Percentiles rank a stretch among this genome's conserved stretches.
phyloP scores from a whole-genome alignment of 306 rosid genomes.

The Acacia confusa region DNA sequence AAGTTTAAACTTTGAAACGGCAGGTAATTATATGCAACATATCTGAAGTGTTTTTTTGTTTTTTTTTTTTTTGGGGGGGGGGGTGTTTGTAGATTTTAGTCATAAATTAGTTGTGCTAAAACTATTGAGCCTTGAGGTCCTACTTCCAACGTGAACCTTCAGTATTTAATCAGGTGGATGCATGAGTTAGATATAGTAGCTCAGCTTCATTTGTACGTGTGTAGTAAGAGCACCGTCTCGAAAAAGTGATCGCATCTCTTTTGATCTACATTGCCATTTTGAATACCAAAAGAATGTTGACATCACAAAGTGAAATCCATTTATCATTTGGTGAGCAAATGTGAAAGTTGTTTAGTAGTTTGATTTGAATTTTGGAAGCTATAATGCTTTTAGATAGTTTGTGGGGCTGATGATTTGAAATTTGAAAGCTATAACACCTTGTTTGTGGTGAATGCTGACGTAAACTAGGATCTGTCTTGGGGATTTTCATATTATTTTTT shows the following conservation, averaged over 20 bases:
- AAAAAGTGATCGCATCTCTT: not conserved
- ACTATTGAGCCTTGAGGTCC: too few relatives aligned
- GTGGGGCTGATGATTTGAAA: not conserved
- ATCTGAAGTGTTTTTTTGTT: too few relatives aligned
- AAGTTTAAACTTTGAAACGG: too few relatives aligned
- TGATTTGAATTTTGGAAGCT: slow-evolving; percentile 16
- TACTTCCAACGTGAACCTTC: not conserved
- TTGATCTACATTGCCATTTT: not conserved
- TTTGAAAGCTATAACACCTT: too few relatives aligned
- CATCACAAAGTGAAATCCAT: not conserved
- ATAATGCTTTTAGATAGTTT: slow-evolving; percentile 5
- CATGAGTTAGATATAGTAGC: not conserved
- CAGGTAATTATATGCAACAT: too few relatives aligned
- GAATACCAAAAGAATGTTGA: not conserved
- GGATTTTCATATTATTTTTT: not conserved
- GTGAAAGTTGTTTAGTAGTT: not conserved
- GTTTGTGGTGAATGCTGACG: not conserved
- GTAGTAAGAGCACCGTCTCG: not conserved
- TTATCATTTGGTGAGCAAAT: not conserved
- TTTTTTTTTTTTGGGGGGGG: too few relatives aligned
- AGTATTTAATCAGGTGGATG: not conserved
- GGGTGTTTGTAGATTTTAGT: too few relatives aligned
- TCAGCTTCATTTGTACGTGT: not conserved
- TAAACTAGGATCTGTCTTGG: not conserved
- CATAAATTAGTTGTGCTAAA: too few relatives aligned